Conservation (phyloP, 2,329 filamentous ascomycete species). For the Alternaria brassicicola region DNA sequence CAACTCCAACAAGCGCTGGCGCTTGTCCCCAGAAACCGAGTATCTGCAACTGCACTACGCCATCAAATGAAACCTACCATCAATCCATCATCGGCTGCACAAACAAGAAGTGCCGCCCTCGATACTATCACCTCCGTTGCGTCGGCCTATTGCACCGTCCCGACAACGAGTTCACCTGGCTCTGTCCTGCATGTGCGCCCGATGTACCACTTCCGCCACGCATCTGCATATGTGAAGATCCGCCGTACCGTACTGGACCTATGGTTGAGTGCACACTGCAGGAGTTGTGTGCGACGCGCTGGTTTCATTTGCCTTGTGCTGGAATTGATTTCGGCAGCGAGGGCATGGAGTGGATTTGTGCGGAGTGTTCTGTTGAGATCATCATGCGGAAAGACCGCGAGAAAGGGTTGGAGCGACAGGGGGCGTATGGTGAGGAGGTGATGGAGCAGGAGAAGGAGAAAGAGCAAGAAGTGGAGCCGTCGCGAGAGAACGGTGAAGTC, state of each 20-base stretch:
- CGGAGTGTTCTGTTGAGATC: background rate
- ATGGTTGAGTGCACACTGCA: background rate
- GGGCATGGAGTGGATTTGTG: background rate
- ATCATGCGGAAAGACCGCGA: background rate
- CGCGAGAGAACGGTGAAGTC: background rate
- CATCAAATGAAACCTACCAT: background rate
- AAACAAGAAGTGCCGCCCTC: background rate
- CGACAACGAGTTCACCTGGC: background rate
- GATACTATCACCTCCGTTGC: slow-evolving; percentile 6
- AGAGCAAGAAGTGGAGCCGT: background rate
- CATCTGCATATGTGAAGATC: background rate
- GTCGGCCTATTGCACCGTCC: background rate
- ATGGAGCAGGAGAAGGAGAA: background rate
- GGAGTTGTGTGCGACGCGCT: background rate
- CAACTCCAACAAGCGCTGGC: background rate
- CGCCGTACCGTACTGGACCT: background rate
- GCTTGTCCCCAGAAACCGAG: background rate
- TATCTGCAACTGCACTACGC: background rate
- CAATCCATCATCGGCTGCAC: slow-evolving; percentile 5
- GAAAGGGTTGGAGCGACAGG: background rate
- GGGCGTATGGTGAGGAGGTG: background rate
- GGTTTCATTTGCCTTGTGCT: background rate
- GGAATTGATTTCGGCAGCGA: background rate
- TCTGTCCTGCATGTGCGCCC: background rate
- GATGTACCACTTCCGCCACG: background rate